Conservation (phyloP, 208 protist genomes). For the Zelonia costaricensis region DNA sequence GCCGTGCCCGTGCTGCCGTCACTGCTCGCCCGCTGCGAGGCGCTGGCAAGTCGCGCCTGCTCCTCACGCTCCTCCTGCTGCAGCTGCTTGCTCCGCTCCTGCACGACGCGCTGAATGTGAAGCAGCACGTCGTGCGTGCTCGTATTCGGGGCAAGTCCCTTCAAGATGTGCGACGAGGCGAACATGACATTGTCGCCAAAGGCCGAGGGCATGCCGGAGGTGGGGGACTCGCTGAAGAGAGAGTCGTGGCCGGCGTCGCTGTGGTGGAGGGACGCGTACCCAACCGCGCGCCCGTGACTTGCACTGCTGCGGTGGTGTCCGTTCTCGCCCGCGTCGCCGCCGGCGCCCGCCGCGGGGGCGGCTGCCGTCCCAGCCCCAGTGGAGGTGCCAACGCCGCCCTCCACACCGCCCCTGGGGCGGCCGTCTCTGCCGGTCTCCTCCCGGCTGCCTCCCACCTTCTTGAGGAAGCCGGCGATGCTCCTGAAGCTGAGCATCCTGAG, state of each 20-base stretch:
- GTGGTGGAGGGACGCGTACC: background rate
- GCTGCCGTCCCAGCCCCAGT: background rate
- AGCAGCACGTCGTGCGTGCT: conserved; percentile 57
- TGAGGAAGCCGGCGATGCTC: conserved; percentile 53
- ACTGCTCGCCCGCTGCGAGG: background rate
- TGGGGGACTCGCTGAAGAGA: conserved; percentile 15
- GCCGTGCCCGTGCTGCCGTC: conserved; percentile 1
- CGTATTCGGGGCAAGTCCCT: conserved; percentile 48
- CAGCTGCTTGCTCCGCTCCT: conserved; percentile 24
- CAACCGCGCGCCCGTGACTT: background rate
- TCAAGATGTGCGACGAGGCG: conserved; percentile 33
- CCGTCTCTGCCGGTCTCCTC: conserved; percentile 17
- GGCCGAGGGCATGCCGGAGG: conserved; percentile 26
- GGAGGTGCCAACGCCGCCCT: background rate
- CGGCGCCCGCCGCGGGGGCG: background rate
- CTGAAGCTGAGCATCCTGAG: conserved; percentile 61
- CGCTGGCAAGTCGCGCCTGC: background rate
- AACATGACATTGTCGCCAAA: conserved; percentile 36
- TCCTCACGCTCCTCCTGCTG: conserved; percentile 15
- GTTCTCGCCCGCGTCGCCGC: background rate
- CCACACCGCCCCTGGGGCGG: background rate
- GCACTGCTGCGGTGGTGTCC: background rate
- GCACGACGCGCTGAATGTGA: conserved; percentile 53
- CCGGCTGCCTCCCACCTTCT: conserved; percentile 39
- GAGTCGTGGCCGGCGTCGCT: conserved; percentile 1